These are phyloP conservation scores for Vaccinium vitisidaea DNA, from an alignment of 148 eudicot species.

Conservation along the genomic window DNA sequence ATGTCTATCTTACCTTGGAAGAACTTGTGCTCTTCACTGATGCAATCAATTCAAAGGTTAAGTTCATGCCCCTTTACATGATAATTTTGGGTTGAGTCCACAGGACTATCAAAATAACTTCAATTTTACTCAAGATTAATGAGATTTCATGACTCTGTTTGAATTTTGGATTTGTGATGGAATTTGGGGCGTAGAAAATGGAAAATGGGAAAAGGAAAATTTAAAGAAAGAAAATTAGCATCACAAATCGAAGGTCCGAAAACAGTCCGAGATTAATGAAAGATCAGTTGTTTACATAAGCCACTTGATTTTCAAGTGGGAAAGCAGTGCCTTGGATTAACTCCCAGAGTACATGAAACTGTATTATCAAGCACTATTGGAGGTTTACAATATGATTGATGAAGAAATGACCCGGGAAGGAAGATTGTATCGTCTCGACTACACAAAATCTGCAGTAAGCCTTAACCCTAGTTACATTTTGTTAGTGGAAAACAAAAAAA, in stretches of 20 bases:
- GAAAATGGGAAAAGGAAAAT: not conserved
- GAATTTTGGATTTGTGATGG: not conserved
- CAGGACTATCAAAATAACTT: not conserved
- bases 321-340: conserved; percentile 19
- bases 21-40: conserved; percentile 37
- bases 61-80: not conserved
- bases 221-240: not conserved
- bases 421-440: conserved; percentile 20
- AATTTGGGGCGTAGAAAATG: not conserved
- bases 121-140: not conserved
- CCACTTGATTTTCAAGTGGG: conserved; percentile 38
- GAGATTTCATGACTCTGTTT: not conserved
- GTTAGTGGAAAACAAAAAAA: not conserved
- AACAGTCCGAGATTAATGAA: no score
- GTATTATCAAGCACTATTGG: conserved; percentile 27
- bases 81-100: not conserved
- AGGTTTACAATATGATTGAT: conserved; percentile 40
- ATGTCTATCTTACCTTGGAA: conserved; percentile 32
- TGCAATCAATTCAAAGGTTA: conserved; percentile 36
- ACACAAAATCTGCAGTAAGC: conserved; percentile 34
- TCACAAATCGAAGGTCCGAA: not conserved
- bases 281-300: not conserved
- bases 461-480: no score
- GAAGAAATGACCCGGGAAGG: conserved; percentile 33
- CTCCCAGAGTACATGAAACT: conserved; percentile 42